Percentiles rank a stretch among this genome's conserved stretches.
Evolutionary conservation across 2,329 filamentous ascomycete species (phyloP).

Genomic region (Periconia digitata): DNA sequence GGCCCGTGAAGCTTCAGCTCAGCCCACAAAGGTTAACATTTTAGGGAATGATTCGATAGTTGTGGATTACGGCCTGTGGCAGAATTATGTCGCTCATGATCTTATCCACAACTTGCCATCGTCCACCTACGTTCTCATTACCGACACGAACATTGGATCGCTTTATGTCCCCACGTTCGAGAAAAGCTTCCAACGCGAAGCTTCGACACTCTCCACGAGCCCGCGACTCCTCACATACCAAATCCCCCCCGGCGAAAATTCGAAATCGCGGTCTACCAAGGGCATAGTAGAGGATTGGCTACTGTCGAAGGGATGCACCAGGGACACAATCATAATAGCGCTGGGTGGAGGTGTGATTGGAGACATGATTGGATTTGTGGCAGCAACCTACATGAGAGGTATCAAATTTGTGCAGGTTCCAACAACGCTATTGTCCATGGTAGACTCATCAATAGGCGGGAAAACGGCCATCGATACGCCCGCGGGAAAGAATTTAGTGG

Average conservation of each 20-base stretch:
- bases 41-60: constrained; percentile 88
- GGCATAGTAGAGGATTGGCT: constrained; percentile 98
- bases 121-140: constrained; percentile 94
- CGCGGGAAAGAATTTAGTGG: constrained; percentile 92
- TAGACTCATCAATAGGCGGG: constrained; percentile 96
- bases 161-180: constrained; percentile 80
- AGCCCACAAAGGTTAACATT: constrained; percentile 71
- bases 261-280: constrained; percentile 91
- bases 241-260: constrained; percentile 88
- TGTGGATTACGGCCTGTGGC: constrained; percentile 89
- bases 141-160: constrained; percentile 86
- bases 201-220: constrained; percentile 46
- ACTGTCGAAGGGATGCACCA: constrained; percentile 84
- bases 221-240: constrained; percentile 84
- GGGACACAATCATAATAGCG: constrained; percentile 93
- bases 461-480: constrained; percentile 98
- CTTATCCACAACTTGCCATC: constrained; percentile 75
- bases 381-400: constrained; percentile 97
- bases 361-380: constrained; percentile 96
- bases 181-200: constrained; percentile 60
- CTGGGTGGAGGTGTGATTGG: constrained; percentile 96
- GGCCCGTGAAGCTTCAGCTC: constrained; percentile 25
- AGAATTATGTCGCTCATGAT: constrained; percentile 77
- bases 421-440: constrained; percentile 93
- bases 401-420: constrained; percentile 96